phyloP scores from a whole-genome alignment of 139 green algal species.

The Chlamydomonas schloesseri region DNA sequence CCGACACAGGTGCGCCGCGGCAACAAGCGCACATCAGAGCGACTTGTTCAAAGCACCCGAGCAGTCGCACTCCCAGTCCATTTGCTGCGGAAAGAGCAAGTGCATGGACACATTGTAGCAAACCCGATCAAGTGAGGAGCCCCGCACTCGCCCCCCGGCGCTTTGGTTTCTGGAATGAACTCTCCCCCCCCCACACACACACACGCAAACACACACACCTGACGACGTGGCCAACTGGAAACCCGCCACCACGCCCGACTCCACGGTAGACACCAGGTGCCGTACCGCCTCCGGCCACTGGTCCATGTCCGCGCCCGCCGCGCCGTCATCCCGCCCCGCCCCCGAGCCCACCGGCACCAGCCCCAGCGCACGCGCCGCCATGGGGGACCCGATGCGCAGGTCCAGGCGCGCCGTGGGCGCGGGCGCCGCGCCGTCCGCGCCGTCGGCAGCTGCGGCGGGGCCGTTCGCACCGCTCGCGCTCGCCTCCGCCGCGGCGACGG shows the following conservation, averaged over 20 bases:
- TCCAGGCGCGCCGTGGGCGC: not conserved
- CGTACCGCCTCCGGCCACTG: constrained; percentile 19
- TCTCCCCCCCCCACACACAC: too few relatives aligned
- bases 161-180: too few relatives aligned
- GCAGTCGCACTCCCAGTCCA: too few relatives aligned
- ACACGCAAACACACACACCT: not conserved
- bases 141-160: too few relatives aligned
- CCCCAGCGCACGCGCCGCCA: constrained; percentile 30
- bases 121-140: too few relatives aligned
- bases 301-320: too few relatives aligned
- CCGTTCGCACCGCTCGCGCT: too few relatives aligned
- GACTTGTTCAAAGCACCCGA: too few relatives aligned
- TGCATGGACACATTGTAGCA: too few relatives aligned
- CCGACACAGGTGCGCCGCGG: not conserved
- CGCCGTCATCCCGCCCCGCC: not conserved
- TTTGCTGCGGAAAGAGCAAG: too few relatives aligned
- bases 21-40: too few relatives aligned
- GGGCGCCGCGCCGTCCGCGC: not conserved
- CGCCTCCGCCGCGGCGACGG: not conserved
- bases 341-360: constrained; percentile 15
- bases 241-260: constrained; percentile 84
- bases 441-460: not conserved
- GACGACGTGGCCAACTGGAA: constrained; percentile 91
- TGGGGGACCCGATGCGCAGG: constrained; percentile 4
- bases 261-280: constrained; percentile 62